phyloP scores from a whole-genome alignment of 2,329 filamentous ascomycete genomes.

The Clonostachys rosea region DNA sequence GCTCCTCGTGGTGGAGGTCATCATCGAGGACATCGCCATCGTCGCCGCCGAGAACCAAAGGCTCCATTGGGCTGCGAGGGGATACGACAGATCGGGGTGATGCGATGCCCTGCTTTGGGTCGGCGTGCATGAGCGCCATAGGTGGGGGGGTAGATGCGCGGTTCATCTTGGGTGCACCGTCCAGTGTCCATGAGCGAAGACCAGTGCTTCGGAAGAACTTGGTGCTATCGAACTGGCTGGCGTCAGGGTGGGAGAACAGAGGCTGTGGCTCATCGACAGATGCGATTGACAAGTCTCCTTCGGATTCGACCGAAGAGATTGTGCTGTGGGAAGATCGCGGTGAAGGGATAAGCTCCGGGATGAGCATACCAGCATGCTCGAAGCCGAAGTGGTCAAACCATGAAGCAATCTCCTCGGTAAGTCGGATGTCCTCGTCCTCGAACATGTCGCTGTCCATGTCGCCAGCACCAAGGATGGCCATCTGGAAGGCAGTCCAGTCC shows the following conservation, averaged over 20 bases:
- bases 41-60: conserved; percentile 33
- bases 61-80: conserved; percentile 32
- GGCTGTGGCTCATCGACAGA: neutral
- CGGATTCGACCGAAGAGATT: conserved; percentile 10
- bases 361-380: conserved; percentile 32
- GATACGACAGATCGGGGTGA: neutral
- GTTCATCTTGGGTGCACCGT: conserved; percentile 22
- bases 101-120: too few relatives aligned
- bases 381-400: conserved; percentile 52
- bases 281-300: neutral
- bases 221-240: conserved; percentile 17
- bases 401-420: conserved; percentile 32
- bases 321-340: conserved; percentile 12
- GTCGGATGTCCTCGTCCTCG: conserved; percentile 37
- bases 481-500: conserved; percentile 63
- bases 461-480: conserved; percentile 54
- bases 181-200: conserved; percentile 28
- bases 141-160: neutral
- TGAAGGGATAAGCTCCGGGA: conserved; percentile 11
- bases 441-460: conserved; percentile 38
- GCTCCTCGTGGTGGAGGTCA: conserved; percentile 16
- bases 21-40: conserved; percentile 14
- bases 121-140: neutral
- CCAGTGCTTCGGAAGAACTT: conserved; percentile 21
- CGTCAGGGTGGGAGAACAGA: neutral